Evolutionary conservation across 176 grass and related monocot species (phyloP).

Genomic region (Musa troglodytarum): DNA sequence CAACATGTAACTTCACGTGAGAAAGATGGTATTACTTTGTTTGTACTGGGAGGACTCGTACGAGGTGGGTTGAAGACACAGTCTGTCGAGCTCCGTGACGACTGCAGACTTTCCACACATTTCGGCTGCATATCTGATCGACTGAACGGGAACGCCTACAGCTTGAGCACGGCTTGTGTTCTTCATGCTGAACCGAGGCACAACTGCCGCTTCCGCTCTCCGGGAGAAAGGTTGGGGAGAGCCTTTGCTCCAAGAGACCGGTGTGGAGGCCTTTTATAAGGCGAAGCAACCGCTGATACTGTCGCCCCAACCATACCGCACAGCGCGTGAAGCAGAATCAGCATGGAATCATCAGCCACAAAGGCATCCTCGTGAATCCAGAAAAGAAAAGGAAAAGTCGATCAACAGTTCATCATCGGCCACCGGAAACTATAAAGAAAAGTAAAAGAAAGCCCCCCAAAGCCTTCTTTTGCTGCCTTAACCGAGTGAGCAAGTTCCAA

Average conservation of each 20-base stretch:
- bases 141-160: conserved; percentile 52
- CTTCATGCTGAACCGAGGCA: conserved; percentile 20
- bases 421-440: background rate
- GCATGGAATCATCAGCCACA: background rate
- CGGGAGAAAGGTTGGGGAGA: background rate
- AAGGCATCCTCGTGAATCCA: background rate
- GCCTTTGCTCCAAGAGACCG: background rate
- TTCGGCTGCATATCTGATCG: conserved; percentile 52
- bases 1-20: background rate
- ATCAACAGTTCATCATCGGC: background rate
- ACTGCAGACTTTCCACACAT: conserved; percentile 17
- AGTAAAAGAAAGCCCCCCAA: background rate
- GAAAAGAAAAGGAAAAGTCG: background rate
- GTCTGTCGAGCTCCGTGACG: conserved; percentile 14
- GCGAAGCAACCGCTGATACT: background rate
- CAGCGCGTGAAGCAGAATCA: background rate
- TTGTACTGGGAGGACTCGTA: conserved; percentile 22
- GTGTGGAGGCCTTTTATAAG: background rate
- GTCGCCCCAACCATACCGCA: too few species aligned
- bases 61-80: conserved; percentile 1
- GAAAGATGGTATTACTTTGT: conserved; percentile 26
- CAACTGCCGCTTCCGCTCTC: background rate
- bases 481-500: background rate
- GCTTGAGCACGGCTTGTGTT: conserved; percentile 43
- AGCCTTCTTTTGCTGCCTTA: background rate